A percentile compares a stretch with the other conserved stretches of the same genome.
Conservation (phyloP, 1,284 basidiomycete genomes). For the Testicularia cyperi region DNA sequence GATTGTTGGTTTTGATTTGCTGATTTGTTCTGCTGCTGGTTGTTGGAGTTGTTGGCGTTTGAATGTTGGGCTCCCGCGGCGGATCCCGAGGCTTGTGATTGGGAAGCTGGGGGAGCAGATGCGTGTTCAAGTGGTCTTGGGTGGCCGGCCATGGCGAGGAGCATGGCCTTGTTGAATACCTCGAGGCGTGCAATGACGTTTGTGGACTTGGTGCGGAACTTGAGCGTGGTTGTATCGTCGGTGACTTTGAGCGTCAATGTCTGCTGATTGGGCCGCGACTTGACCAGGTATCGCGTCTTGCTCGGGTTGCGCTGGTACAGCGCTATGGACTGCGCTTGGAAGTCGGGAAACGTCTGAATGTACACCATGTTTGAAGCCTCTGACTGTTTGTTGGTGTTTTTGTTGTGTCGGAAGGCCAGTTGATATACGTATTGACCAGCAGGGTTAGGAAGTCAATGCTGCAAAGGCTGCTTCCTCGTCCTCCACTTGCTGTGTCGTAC, state of each 20-base stretch:
- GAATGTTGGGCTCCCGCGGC: constrained; percentile 1
- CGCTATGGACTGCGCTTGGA: constrained; percentile 44
- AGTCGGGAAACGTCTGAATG: constrained; percentile 48
- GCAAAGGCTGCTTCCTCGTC: no score
- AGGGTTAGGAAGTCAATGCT: no score
- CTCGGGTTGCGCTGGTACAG: constrained; percentile 33
- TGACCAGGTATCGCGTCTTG: constrained; percentile 48
- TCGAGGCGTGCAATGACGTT: constrained; percentile 94
- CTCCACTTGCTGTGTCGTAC: no score
- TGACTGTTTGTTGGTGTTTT: no score
- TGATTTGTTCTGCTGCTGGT: constrained; percentile 2
- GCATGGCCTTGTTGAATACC: constrained; percentile 76
- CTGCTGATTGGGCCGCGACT: constrained; percentile 32
- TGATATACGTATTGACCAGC: no score
- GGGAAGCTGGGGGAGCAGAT: not conserved
- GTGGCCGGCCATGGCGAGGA: constrained; percentile 71
- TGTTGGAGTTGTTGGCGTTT: constrained; percentile 1
- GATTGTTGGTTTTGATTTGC: not conserved
- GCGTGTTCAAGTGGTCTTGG: constrained; percentile 16
- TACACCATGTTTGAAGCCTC: constrained; percentile 46
- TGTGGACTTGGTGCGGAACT: constrained; percentile 88
- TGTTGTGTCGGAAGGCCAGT: no score
- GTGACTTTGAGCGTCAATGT: constrained; percentile 51
- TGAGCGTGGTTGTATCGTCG: constrained; percentile 64
- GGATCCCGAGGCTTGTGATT: constrained; percentile 1